A percentile compares a stretch with the other conserved stretches of the same genome.
These are phyloP conservation scores for Entoloma clypeatum DNA, from an alignment of 1,284 basidiomycete genomes.

Conservation along the genomic window DNA sequence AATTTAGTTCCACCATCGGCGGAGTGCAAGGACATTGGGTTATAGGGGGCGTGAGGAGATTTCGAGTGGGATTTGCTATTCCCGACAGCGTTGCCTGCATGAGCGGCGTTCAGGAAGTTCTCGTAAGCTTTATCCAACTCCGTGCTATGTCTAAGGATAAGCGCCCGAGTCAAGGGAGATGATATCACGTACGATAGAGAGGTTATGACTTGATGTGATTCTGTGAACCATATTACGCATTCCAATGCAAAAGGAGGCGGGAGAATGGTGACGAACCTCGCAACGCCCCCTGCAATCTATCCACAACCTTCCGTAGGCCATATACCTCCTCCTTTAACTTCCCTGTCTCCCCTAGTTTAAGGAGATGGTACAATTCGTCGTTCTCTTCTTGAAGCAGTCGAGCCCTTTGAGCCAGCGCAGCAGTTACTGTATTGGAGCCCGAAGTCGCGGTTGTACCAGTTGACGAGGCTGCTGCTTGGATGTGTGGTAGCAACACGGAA, in stretches of 20 bases:
- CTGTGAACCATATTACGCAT: constrained; percentile 33
- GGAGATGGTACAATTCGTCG: constrained; percentile 70
- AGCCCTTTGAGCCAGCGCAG: constrained; percentile 67
- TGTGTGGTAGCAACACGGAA: constrained; percentile 61
- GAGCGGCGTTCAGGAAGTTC: constrained; percentile 43
- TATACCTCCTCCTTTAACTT: constrained; percentile 75
- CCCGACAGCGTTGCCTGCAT: constrained; percentile 36
- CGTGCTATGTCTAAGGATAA: constrained; percentile 32
- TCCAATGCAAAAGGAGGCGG: constrained; percentile 7
- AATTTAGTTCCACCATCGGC: constrained; percentile 39
- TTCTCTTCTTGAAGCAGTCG: constrained; percentile 77
- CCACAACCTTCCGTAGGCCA: constrained; percentile 60
- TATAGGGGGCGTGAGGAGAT: constrained; percentile 39
- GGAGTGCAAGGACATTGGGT: constrained; percentile 22
- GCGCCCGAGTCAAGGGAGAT: constrained; percentile 13
- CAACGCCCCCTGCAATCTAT: constrained; percentile 65
- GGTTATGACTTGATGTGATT: constrained; percentile 69
- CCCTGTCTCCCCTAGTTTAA: constrained; percentile 68
- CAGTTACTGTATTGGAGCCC: constrained; percentile 56
- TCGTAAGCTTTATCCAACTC: constrained; percentile 74
- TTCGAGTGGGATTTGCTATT: constrained; percentile 36
- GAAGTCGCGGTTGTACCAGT: constrained; percentile 27
- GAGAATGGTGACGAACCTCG: constrained; percentile 47
- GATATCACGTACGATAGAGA: constrained; percentile 58
- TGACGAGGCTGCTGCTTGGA: constrained; percentile 44